These are phyloP conservation scores for Hyaloperonospora arabidopsidis DNA, from an alignment of 352 stramenopile genomes.

Conservation along the genomic window DNA sequence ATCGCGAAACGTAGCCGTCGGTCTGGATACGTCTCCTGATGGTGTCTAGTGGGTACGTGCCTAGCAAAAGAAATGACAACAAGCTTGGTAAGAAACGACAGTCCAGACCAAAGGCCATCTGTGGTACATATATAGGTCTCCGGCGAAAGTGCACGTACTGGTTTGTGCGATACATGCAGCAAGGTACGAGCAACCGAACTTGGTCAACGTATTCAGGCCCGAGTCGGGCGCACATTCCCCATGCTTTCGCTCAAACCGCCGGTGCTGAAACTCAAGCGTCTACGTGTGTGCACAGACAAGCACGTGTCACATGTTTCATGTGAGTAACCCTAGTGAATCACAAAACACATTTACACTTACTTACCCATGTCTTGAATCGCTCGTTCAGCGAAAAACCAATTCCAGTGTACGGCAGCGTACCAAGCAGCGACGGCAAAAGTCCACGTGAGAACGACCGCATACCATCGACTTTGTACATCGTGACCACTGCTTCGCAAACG, in stretches of 20 bases:
- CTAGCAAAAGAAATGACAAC: constrained; percentile 22
- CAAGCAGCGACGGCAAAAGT: constrained; percentile 67
- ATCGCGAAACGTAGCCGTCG: constrained; percentile 63
- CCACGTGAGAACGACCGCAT: constrained; percentile 59
- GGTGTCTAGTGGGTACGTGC: constrained; percentile 80
- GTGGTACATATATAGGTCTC: not conserved
- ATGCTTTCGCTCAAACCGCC: constrained; percentile 22
- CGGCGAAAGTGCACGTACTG: constrained; percentile 26
- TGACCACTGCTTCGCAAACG: constrained; percentile 52
- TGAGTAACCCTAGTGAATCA: not conserved
- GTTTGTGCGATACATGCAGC: constrained; percentile 80
- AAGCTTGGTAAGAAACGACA: not conserved
- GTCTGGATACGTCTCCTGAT: constrained; percentile 79
- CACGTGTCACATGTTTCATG: not conserved
- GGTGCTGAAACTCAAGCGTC: constrained; percentile 45
- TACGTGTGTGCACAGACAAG: constrained; percentile 7
- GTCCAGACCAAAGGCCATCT: not conserved
- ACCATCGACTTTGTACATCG: constrained; percentile 76
- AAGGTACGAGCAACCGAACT: constrained; percentile 81
- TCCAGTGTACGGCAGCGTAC: constrained; percentile 79
- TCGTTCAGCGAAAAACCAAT: constrained; percentile 84
- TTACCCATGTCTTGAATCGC: constrained; percentile 68
- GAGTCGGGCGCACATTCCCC: constrained; percentile 20
- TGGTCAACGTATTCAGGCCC: constrained; percentile 60
- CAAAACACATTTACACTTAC: constrained; percentile 8